Evolutionary conservation across 2,329 filamentous ascomycete species (phyloP).

Genomic region (Aaosphaeria arxii): DNA sequence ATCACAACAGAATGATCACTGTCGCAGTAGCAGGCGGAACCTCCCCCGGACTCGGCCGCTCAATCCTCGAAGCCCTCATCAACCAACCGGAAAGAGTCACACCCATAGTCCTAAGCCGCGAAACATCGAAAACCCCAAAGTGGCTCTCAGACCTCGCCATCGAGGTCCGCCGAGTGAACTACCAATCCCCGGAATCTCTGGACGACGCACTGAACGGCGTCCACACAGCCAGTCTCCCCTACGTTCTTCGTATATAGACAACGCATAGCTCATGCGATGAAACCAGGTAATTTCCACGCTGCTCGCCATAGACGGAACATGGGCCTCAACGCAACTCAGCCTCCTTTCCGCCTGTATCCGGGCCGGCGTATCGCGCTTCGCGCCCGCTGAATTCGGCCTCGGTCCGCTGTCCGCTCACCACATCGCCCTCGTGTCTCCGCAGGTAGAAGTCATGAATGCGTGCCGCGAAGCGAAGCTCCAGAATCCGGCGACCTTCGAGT

Average conservation of each 20-base stretch:
- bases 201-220: constrained; percentile 14
- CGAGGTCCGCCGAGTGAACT: constrained; percentile 26
- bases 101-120: constrained; percentile 28
- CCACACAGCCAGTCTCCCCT: constrained; percentile 17
- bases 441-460: constrained; percentile 21
- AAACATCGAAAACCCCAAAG: constrained; percentile 6
- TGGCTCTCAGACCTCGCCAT: constrained; percentile 7
- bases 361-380: constrained; percentile 51
- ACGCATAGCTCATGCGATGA: not conserved
- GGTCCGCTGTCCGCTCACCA: constrained; percentile 10
- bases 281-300: constrained; percentile 16
- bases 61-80: constrained; percentile 20
- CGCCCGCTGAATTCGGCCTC: constrained; percentile 49
- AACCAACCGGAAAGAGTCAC: constrained; percentile 15
- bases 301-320: constrained; percentile 15
- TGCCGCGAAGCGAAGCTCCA: constrained; percentile 11
- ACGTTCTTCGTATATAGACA: not conserved
- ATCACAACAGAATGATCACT: not conserved
- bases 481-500: constrained; percentile 19
- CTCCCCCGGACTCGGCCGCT: constrained; percentile 19
- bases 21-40: constrained; percentile 25
- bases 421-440: constrained; percentile 18
- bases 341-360: constrained; percentile 49
- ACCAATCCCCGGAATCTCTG: constrained; percentile 17
- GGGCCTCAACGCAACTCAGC: constrained; percentile 40